Evolutionary conservation across 495 filamentous ascomycete species (phyloP).

Genomic region (Parachaetomium inaequale): DNA sequence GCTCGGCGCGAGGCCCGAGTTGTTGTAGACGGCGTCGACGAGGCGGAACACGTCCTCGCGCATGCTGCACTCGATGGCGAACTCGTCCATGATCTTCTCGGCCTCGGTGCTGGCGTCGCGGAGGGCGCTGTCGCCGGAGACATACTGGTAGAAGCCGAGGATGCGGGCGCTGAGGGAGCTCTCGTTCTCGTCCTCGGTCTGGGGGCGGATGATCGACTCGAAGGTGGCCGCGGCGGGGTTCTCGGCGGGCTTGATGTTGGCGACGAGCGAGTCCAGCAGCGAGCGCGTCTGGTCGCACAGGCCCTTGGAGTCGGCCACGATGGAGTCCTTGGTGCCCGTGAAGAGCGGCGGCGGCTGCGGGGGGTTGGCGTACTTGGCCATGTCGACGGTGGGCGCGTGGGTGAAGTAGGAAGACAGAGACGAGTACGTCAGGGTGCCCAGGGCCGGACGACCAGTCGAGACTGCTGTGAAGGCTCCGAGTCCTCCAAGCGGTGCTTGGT

Average conservation of each 20-base stretch:
- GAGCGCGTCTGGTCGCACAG: constrained; percentile 65
- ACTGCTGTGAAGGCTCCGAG: constrained; percentile 25
- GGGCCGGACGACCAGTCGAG: constrained; percentile 10
- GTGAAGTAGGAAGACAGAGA: constrained; percentile 20
- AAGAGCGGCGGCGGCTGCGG: constrained; percentile 85
- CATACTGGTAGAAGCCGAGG: constrained; percentile 75
- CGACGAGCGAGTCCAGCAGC: constrained; percentile 71
- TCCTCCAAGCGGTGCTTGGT: constrained; percentile 21
- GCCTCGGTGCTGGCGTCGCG: constrained; percentile 60
- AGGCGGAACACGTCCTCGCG: constrained; percentile 58
- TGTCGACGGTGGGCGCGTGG: constrained; percentile 24
- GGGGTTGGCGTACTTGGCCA: constrained; percentile 59
- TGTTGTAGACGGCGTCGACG: constrained; percentile 52
- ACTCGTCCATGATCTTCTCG: constrained; percentile 59
- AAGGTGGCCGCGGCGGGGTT: constrained; percentile 56
- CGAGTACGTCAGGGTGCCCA: constrained; percentile 24
- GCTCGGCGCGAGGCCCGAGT: constrained; percentile 41
- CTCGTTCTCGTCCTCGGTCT: constrained; percentile 65
- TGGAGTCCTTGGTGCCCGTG: constrained; percentile 71
- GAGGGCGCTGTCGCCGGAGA: constrained; percentile 64
- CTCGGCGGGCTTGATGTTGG: constrained; percentile 55
- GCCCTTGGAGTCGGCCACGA: constrained; percentile 72
- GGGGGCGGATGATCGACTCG: constrained; percentile 58
- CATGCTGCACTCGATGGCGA: constrained; percentile 57
- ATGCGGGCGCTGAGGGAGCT: constrained; percentile 58